These are phyloP conservation scores for Pestalotiopsis sp. DNA, from an alignment of 2,329 filamentous ascomycete genomes.

Conservation along the genomic window DNA sequence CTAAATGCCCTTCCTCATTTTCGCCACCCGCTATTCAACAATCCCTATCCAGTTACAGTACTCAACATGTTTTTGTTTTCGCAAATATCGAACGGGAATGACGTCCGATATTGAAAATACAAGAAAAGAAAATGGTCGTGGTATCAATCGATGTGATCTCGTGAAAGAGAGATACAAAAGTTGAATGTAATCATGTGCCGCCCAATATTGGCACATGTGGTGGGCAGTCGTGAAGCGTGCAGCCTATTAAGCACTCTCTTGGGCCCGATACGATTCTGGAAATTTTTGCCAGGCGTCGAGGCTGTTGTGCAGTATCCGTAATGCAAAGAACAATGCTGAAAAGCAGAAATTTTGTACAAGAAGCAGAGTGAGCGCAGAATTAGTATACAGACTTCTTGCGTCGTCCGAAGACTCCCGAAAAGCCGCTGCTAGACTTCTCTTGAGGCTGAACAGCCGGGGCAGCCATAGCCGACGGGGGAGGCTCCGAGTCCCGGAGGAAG, in stretches of 20 bases:
- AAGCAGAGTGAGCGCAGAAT: constrained; percentile 13
- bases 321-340: neutral
- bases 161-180: neutral
- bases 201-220: neutral
- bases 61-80: neutral
- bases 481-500: constrained; percentile 71
- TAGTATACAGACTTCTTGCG: constrained; percentile 48
- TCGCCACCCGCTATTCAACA: neutral
- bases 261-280: neutral
- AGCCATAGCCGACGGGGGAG: constrained; percentile 48
- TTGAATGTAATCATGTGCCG: neutral
- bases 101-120: neutral
- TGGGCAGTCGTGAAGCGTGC: neutral
- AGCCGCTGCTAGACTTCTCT: constrained; percentile 39
- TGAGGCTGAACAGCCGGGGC: constrained; percentile 30
- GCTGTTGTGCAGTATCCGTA: neutral
- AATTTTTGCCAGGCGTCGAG: neutral
- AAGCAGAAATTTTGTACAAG: constrained; percentile 22
- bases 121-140: neutral
- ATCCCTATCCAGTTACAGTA: neutral
- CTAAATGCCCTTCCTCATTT: neutral
- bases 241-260: neutral
- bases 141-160: neutral
- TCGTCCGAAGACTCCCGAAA: constrained; percentile 52
- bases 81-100: neutral